Conservation (phyloP, 805 yeast species). For the Helenozyma rhizophorensis region DNA sequence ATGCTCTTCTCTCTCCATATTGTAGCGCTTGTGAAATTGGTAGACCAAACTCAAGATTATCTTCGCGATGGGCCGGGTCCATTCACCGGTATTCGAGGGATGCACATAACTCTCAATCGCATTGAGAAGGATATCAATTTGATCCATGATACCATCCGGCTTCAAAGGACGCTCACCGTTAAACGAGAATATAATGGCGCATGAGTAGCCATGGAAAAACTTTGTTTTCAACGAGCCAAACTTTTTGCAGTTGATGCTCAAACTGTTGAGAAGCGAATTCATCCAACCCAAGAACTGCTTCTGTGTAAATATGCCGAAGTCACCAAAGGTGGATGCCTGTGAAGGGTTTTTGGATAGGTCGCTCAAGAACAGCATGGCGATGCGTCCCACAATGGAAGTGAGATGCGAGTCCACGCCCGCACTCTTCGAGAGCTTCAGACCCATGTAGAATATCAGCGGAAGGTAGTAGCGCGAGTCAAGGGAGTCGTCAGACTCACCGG, state of each 20-base stretch:
- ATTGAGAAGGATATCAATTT: conserved; percentile 52
- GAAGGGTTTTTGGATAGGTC: conserved; percentile 20
- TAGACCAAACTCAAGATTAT: conserved; percentile 57
- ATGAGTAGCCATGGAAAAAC: conserved; percentile 40
- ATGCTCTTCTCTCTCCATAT: conserved; percentile 43
- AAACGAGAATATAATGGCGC: conserved; percentile 56
- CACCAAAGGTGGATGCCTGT: conserved; percentile 28
- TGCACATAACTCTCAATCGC: conserved; percentile 80
- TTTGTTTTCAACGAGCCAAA: conserved; percentile 41
- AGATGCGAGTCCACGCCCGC: conserved; percentile 58
- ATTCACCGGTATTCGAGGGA: conserved; percentile 89
- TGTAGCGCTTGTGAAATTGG: conserved; percentile 55
- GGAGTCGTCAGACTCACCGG: conserved; percentile 21
- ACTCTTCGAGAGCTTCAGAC: conserved; percentile 53
- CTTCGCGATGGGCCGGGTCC: conserved; percentile 71
- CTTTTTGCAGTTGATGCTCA: conserved; percentile 46
- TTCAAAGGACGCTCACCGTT: conserved; percentile 43
- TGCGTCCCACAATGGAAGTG: conserved; percentile 59
- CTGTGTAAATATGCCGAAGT: conserved; percentile 60
- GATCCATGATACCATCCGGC: conserved; percentile 45
- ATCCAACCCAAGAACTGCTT: conserved; percentile 59
- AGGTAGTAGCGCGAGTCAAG: conserved; percentile 51
- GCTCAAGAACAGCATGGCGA: conserved; percentile 46
- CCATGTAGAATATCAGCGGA: conserved; percentile 65
- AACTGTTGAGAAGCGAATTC: conserved; percentile 45